Base-by-base conservation (phyloP, 306 rosid genomes). In the Quercus aquifolioides region DNA sequence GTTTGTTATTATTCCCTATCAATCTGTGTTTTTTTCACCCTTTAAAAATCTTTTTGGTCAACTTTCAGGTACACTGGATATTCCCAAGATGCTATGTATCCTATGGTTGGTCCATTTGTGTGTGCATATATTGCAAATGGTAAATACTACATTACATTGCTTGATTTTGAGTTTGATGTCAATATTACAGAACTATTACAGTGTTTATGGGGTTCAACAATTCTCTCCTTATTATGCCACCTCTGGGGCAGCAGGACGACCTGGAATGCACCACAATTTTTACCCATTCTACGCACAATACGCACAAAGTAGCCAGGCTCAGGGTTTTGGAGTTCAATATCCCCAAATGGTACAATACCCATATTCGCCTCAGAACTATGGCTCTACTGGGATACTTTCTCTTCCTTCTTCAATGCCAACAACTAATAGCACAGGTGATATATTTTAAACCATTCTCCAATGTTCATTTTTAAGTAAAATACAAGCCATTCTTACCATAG, bases 171-270 rank as follows among this genome's bases (percentile, higher is more conserved):
- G 49, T 71, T 46, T 67, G 52, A 11, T 67, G 26, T 62, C 35
- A 78, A 21, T 78, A 55, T 5, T 79, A 71, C 91, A 94, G 99
- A 89, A 74, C 74, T 92, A 92, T 77, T 91, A 91, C 57, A 69
- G 88, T 86, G 85, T 90, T n/a, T 94, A 92, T 87, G 97, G 98
- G 38, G 90, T 90, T 74, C 97, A 92, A 76, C 97, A 91, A 23
- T 83, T 85, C 77, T 82, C 95, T 67, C 95, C 97, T 30, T 91
- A 92, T 79, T 86, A 87, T 74, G 65, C 92, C 46, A 56, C 91
- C 0, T 31, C 81, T 62, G 94, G 91, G 77, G 87, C 81, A 62
- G 79, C 95, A 55, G 98, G 93, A 31, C 54, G 86, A 38, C 74
- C 89, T 7, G 93, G 91, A 41, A 76, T 92, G 86, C 77, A 82